phyloP scores from a whole-genome alignment of 148 eudicot genomes.

The Camellia lanceoleosa region DNA sequence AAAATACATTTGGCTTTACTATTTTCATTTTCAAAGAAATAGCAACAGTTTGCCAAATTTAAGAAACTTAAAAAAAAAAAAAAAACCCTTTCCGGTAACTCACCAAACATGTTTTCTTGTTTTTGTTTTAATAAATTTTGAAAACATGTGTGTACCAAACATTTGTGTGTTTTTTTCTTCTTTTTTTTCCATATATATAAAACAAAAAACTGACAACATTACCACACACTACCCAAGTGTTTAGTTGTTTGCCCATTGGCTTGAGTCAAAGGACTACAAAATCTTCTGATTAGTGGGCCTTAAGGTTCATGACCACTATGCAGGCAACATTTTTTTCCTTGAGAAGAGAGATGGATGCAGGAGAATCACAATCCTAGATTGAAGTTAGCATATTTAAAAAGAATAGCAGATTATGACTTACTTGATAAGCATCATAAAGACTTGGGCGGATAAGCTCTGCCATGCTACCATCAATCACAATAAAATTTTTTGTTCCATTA shows the following conservation, averaged over 20 bases:
- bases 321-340: background rate
- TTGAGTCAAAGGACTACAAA: background rate
- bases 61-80: too few relatives aligned
- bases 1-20: too few relatives aligned
- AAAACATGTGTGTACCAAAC: too few relatives aligned
- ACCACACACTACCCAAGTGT: background rate
- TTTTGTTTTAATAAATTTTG: too few relatives aligned
- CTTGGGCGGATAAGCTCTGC: conserved; percentile 97
- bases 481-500: conserved; percentile 81
- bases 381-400: background rate
- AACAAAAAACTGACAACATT: too few relatives aligned
- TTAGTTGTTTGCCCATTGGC: background rate
- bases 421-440: conserved; percentile 93
- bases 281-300: too few relatives aligned
- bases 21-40: too few relatives aligned
- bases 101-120: too few relatives aligned
- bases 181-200: too few relatives aligned
- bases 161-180: too few relatives aligned
- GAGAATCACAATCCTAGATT: background rate
- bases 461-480: conserved; percentile 98
- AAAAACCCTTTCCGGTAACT: too few relatives aligned
- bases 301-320: background rate
- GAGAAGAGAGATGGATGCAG: background rate
- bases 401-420: conserved; percentile 21
- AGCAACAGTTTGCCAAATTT: too few relatives aligned